Evolutionary conservation across 345 rosid species (phyloP), one percentile per base, ranked within the genome.

Genomic region (Schrenkiella parvula): DNA sequence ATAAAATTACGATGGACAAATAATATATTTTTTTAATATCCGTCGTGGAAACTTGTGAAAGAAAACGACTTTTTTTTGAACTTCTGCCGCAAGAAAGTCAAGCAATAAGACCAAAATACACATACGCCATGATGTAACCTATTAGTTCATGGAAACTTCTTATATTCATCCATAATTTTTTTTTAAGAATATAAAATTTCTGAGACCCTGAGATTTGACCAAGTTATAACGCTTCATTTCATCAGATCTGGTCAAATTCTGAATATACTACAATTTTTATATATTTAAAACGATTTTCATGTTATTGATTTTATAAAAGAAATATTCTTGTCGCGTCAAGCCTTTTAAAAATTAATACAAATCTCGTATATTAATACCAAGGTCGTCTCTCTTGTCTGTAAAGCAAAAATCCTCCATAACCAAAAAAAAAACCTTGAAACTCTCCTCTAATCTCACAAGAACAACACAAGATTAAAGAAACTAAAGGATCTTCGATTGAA

Each of bases 351-450:
- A 5, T 32, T 37, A 54, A 25, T 4, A 66, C 68, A 74, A 59
- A 60, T 50, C 68, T 12, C 25, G 29, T 75, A 43, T 75, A 75
- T 75, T 52, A 75, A 43, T 61, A 41, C 4, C 1, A 66, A 52
- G 70, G 74, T 75, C 74, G 79, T 51, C 73, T 68, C 73, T 66
- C 58, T 68, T 61, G 57, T 75, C 70, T 68, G 19, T 18, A 60
- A 14, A 67, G 5, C 62, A 74, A 59, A 74, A 59, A 31, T 67
- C 64, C 17, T 31, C 62, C 18, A 21, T 19, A 19, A 19, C 66
- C 50, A 64, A 71, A 60, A 19, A 21, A 23, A 57, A 65, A n/a
- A 4, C 7, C 6, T 29, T 14, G 1, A 72, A 55, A 2, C 61
- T 29, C 67, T 74, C 44, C 7, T 0, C 7, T 0, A 38, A 58